A percentile compares a stretch with the other conserved stretches of the same genome.
Conservation (phyloP, 768 basidiomycete genomes). For the Boletales sp. region DNA sequence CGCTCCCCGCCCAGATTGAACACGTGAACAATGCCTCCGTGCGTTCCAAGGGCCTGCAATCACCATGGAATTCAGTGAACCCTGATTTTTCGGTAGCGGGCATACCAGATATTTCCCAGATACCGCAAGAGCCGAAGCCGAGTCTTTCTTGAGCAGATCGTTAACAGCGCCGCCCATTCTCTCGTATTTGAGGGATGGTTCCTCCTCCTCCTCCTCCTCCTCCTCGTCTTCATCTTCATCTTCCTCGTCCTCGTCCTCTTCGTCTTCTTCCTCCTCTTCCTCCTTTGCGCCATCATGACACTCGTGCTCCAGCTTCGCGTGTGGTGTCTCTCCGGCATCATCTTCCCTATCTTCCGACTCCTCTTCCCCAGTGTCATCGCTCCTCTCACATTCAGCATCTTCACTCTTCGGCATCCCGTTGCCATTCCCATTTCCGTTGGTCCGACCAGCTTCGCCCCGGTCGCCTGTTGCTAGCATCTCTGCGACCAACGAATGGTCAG, state of each 20-base stretch:
- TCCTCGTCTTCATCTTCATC: conserved; percentile 49
- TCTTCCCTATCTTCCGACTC: conserved; percentile 8
- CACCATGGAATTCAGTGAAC: not conserved
- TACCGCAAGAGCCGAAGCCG: conserved; percentile 78
- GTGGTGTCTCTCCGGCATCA: not conserved
- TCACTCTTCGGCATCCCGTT: not conserved
- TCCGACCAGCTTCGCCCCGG: conserved; percentile 3
- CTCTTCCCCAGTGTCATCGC: not conserved
- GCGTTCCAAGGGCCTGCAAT: conserved; percentile 83
- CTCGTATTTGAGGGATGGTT: conserved; percentile 90
- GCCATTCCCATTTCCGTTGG: conserved; percentile 17
- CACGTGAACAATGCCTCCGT: conserved; percentile 88
- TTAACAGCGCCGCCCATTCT: conserved; percentile 68
- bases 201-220: conserved; percentile 78
- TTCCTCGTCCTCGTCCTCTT: conserved; percentile 26
- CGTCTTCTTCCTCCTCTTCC: conserved; percentile 22
- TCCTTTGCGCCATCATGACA: conserved; percentile 12
- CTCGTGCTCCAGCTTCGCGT: not conserved
- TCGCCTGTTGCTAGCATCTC: conserved; percentile 1
- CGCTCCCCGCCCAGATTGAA: conserved; percentile 75
- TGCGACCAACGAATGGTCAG: not conserved
- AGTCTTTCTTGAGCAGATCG: conserved; percentile 84
- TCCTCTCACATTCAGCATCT: conserved; percentile 3
- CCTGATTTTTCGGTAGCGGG: not conserved
- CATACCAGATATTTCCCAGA: conserved; percentile 70